phyloP scores from a whole-genome alignment of 148 eudicot genomes.

The Cornus suecica region DNA sequence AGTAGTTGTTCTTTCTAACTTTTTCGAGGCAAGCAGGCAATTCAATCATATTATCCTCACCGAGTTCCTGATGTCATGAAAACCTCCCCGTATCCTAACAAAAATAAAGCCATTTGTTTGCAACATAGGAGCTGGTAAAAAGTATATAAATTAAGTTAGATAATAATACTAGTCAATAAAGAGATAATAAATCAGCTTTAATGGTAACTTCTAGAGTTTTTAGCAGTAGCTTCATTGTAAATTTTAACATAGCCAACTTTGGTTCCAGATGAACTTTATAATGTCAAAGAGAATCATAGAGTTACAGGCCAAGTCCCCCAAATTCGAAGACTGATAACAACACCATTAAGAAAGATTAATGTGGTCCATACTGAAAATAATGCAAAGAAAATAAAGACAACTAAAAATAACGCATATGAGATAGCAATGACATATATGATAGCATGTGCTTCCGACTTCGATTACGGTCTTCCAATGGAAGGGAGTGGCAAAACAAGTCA shows the following conservation, averaged over 20 bases:
- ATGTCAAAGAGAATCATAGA: not conserved
- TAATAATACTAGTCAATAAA: constrained; percentile 28
- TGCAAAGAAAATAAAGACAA: not conserved
- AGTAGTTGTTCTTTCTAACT: not conserved
- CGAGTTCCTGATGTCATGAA: constrained; percentile 84
- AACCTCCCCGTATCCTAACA: constrained; percentile 85
- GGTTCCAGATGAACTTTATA: not conserved
- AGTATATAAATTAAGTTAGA: constrained; percentile 18
- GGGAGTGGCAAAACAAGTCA: not conserved
- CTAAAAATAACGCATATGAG: not conserved
- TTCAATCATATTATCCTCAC: constrained; percentile 39
- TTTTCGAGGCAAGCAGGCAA: not conserved
- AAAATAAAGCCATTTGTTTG: constrained; percentile 68
- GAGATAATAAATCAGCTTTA: not conserved
- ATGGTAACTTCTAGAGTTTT: not conserved
- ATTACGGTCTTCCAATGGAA: not conserved
- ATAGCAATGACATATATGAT: too few relatives aligned
- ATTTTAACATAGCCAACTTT: too few relatives aligned
- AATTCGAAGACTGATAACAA: not conserved
- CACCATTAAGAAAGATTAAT: not conserved
- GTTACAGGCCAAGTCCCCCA: not conserved
- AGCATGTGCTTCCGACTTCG: not conserved
- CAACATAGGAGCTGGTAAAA: constrained; percentile 55
- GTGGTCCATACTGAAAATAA: not conserved
- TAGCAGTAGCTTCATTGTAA: not conserved